Base-by-base conservation (phyloP, 176 grass and related monocot species). In the Poa annua region DNA sequence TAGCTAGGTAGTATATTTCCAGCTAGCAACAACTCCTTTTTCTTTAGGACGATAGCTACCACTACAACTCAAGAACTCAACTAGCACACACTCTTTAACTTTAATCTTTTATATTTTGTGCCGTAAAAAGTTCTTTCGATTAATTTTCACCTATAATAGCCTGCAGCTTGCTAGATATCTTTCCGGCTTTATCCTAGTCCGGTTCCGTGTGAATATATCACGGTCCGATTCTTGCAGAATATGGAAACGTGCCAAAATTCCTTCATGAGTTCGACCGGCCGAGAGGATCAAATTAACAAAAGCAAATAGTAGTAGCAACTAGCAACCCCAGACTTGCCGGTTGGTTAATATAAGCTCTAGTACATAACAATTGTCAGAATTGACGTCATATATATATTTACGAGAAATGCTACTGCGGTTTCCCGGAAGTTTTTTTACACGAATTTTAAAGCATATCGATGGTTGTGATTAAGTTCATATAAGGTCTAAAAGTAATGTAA, bases 191-290 rank as follows among this genome's bases (percentile, higher is more conserved):
- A 61, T 25, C 76, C 60, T 79, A 63, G 65, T 39, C 73, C 39
- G 16, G 74, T 79, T 79, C 54, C 77, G 47, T 86, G 79, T 74
- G 79, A 86, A 86, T 83, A 66, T 66, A 13, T 59, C 44, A 71
- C n/a, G 25, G 68, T 11, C 50, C 9, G 44, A 24, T 88, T 68
- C 69, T 75, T 49, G 41, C 50, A 48, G 55, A 66, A 16, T 64
- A 78, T 68, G 3, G 76, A 80, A 79, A 84, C 84, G 74, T 90
- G 88, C 48, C 51, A 3, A 79, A 62, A 90, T 65, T 81, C 42
- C 20, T 47, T 11, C 39, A 33, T 60, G 26, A 63, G 32, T 39
- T 11, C 39, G 19, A 61, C 21, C 13, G 76, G 3, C 13, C 47
- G 12, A 74, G 29, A 84, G 41, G 25, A 56, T 75, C 24, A 19